Conservation (phyloP, 805 yeast species). For the Candida sonorensis region DNA sequence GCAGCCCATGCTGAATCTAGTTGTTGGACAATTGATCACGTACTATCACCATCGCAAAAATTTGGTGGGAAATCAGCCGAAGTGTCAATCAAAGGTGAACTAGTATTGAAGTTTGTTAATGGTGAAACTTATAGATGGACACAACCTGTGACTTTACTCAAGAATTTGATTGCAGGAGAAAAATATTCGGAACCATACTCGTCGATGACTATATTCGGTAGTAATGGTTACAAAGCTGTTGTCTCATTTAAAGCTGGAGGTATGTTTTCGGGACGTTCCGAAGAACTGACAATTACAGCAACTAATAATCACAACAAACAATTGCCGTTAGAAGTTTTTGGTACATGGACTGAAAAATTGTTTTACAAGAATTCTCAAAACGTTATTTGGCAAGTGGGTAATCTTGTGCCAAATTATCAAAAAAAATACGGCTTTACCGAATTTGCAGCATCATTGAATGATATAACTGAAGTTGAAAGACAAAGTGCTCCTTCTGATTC, state of each 20-base stretch:
- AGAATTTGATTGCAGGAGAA: slow-evolving; percentile 91
- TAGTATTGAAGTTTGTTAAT: slow-evolving; percentile 47
- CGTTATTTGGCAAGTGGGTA: slow-evolving; percentile 67
- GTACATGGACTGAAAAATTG: slow-evolving; percentile 80
- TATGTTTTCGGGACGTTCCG: slow-evolving; percentile 82
- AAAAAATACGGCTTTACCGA: slow-evolving; percentile 80
- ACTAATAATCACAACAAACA: slow-evolving; percentile 30
- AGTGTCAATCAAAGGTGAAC: slow-evolving; percentile 65
- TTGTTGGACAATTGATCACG: slow-evolving; percentile 59
- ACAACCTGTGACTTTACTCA: slow-evolving; percentile 75
- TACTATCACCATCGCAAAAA: slow-evolving; percentile 74
- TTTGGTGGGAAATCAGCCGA: slow-evolving; percentile 95
- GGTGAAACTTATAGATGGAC: slow-evolving; percentile 77
- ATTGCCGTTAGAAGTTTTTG: slow-evolving; percentile 37
- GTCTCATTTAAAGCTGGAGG: slow-evolving; percentile 73
- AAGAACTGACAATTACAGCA: slow-evolving; percentile 46
- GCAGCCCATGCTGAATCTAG: slow-evolving; percentile 71
- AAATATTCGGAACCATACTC: slow-evolving; percentile 85
- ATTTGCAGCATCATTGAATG: slow-evolving; percentile 77
- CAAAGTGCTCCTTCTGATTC: slow-evolving; percentile 84
- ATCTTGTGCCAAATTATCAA: slow-evolving; percentile 48
- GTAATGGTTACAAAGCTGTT: slow-evolving; percentile 61
- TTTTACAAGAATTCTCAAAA: slow-evolving; percentile 34
- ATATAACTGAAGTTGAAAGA: slow-evolving; percentile 65
- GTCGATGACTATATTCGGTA: slow-evolving; percentile 56